Percentiles rank a stretch among this genome's conserved stretches.
These are phyloP conservation scores for Ophioceras dolichostomum DNA, from an alignment of 2,329 filamentous ascomycete genomes.

Conservation along the genomic window DNA sequence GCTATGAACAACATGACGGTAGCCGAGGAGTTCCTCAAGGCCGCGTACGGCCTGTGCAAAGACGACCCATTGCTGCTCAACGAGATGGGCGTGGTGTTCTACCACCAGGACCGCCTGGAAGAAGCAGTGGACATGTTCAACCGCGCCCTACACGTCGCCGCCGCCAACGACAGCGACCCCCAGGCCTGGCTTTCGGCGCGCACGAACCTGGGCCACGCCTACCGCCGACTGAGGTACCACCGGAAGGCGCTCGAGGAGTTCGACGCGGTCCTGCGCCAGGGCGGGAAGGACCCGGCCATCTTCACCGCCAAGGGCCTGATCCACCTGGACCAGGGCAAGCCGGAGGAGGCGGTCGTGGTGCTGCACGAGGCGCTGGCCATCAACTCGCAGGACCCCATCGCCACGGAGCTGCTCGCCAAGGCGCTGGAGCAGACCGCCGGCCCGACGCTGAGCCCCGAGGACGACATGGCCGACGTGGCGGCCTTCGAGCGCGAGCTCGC, in stretches of 20 bases:
- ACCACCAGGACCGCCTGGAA: slow-evolving; percentile 71
- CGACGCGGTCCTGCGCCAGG: slow-evolving; percentile 73
- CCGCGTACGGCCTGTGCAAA: slow-evolving; percentile 71
- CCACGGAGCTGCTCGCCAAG: slow-evolving; percentile 64
- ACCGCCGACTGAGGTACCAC: slow-evolving; percentile 58
- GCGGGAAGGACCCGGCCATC: slow-evolving; percentile 65
- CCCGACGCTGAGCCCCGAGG: slow-evolving; percentile 20
- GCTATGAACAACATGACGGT: slow-evolving; percentile 90
- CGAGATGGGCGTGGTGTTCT: slow-evolving; percentile 91
- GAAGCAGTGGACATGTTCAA: slow-evolving; percentile 69
- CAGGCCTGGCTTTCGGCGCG: slow-evolving; percentile 73
- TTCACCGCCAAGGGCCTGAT: slow-evolving; percentile 79
- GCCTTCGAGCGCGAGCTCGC: slow-evolving; percentile 41
- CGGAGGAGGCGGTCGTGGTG: slow-evolving; percentile 66
- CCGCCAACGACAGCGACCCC: slow-evolving; percentile 71
- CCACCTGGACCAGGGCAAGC: slow-evolving; percentile 61
- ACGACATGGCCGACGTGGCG: slow-evolving; percentile 28
- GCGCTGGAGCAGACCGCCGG: slow-evolving; percentile 52
- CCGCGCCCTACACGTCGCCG: slow-evolving; percentile 63
- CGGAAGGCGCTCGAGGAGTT: slow-evolving; percentile 68
- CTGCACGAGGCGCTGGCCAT: slow-evolving; percentile 78
- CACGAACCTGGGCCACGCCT: slow-evolving; percentile 82
- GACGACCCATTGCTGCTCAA: slow-evolving; percentile 86
- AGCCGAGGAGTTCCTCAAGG: slow-evolving; percentile 87
- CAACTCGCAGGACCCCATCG: slow-evolving; percentile 67